phyloP scores from a whole-genome alignment of 306 rosid species.

The Vigna mungo region DNA sequence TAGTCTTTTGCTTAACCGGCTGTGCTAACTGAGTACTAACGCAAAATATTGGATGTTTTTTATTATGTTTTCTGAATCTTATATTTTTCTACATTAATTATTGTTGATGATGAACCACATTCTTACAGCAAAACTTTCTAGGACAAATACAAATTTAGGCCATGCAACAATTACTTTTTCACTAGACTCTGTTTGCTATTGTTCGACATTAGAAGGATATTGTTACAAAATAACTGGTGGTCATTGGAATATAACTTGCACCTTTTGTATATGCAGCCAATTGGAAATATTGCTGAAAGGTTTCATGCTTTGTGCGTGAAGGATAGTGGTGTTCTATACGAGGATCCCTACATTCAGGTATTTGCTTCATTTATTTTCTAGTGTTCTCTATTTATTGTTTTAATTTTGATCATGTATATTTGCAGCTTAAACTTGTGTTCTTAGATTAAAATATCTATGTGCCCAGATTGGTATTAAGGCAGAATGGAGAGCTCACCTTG shows the following conservation, averaged over 20 bases:
- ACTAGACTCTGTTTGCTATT: slow-evolving; percentile 32
- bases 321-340: slow-evolving; percentile 98
- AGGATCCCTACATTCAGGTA: slow-evolving; percentile 99
- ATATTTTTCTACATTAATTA: not conserved
- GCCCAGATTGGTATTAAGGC: slow-evolving; percentile 91
- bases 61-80: not conserved
- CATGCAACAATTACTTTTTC: slow-evolving; percentile 3
- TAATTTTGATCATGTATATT: not conserved
- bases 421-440: slow-evolving; percentile 28
- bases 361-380: slow-evolving; percentile 31
- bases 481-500: slow-evolving; percentile 94
- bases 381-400: slow-evolving; percentile 14
- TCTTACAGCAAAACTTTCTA: slow-evolving; percentile 16
- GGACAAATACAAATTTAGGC: slow-evolving; percentile 28
- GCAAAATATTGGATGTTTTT: slow-evolving; percentile 10
- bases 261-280: slow-evolving; percentile 74
- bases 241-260: slow-evolving; percentile 40
- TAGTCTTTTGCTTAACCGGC: slow-evolving; percentile 22
- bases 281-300: slow-evolving; percentile 93
- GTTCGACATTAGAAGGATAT: slow-evolving; percentile 39
- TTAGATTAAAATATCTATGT: slow-evolving; percentile 5
- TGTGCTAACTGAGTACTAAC: slow-evolving; percentile 27
- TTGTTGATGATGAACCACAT: slow-evolving; percentile 30
- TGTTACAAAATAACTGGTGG: slow-evolving; percentile 14
- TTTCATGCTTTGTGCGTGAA: slow-evolving; percentile 89